Percentiles rank a stretch among this genome's conserved stretches.
Conservation (phyloP, 257 asterid species). For the Oldenlandia corymbosa region DNA sequence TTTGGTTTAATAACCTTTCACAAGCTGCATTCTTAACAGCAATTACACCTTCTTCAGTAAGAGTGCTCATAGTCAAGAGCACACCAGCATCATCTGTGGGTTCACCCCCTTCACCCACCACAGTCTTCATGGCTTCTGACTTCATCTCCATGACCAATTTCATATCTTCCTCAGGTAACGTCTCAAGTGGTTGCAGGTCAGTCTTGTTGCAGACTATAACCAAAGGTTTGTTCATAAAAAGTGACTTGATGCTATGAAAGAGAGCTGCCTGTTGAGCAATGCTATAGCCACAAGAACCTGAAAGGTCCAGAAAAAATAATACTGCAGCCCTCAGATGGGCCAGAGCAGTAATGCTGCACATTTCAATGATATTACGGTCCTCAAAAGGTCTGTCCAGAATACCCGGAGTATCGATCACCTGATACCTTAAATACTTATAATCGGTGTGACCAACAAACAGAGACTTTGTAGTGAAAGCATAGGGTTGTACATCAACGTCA, state of each 20-base stretch:
- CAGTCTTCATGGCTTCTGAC: slow-evolving; percentile 83
- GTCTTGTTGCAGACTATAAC: slow-evolving; percentile 88
- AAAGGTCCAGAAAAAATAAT: slow-evolving; percentile 80
- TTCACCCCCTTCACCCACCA: slow-evolving; percentile 88
- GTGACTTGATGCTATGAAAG: slow-evolving; percentile 89
- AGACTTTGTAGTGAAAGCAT: slow-evolving; percentile 96
- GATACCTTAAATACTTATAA: slow-evolving; percentile 82
- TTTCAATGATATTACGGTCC: slow-evolving; percentile 93
- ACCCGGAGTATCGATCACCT: slow-evolving; percentile 97
- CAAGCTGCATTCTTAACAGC: slow-evolving; percentile 92
- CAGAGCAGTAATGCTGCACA: slow-evolving; percentile 97
- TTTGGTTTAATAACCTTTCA: slow-evolving; percentile 78
- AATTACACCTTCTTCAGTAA: slow-evolving; percentile 89
- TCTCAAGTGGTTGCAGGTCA: slow-evolving; percentile 80
- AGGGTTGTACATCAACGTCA: slow-evolving; percentile 93
- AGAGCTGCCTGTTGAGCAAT: slow-evolving; percentile 93
- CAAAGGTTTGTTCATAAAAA: slow-evolving; percentile 87
- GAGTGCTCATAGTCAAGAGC: slow-evolving; percentile 84
- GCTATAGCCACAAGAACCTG: slow-evolving; percentile 95
- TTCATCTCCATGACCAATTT: slow-evolving; percentile 83
- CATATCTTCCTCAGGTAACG: slow-evolving; percentile 75
- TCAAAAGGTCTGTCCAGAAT: slow-evolving; percentile 93
- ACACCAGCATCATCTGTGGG: slow-evolving; percentile 54
- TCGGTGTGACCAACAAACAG: slow-evolving; percentile 94
- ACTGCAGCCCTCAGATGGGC: slow-evolving; percentile 97